Evolutionary conservation across 495 filamentous ascomycete genomes (phyloP).

Genomic region (Trichoderma gamsii): DNA sequence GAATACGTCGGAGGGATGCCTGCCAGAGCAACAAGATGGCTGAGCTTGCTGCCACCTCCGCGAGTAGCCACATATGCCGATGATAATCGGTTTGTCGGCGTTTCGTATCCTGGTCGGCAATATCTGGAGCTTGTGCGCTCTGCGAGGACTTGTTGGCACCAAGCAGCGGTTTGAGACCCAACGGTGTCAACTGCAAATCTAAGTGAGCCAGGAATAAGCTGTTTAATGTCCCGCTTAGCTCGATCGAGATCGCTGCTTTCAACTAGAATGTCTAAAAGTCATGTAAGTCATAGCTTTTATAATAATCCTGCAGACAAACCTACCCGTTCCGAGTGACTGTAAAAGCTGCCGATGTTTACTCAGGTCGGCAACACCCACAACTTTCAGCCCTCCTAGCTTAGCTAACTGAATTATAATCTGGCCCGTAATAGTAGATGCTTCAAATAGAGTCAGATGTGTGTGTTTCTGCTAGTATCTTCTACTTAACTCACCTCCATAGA

Average conservation of each 20-base stretch:
- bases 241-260: constrained; percentile 48
- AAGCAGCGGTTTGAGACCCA: constrained; percentile 45
- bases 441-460: not conserved
- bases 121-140: constrained; percentile 8
- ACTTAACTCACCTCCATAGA: constrained; percentile 51
- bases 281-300: not conserved
- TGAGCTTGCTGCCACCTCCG: constrained; percentile 20
- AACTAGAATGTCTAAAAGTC: constrained; percentile 49
- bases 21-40: constrained; percentile 57
- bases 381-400: constrained; percentile 47
- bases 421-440: constrained; percentile 51
- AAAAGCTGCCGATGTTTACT: constrained; percentile 48
- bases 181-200: constrained; percentile 54
- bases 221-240: constrained; percentile 48
- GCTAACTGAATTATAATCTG: constrained; percentile 49
- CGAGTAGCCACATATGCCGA: constrained; percentile 21
- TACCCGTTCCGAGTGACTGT: constrained; percentile 22
- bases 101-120: not conserved
- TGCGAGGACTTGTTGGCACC: constrained; percentile 15
- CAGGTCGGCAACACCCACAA: constrained; percentile 50
- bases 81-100: not conserved
- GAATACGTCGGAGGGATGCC: constrained; percentile 51
- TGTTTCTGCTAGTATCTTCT: not conserved
- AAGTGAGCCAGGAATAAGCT: constrained; percentile 41
- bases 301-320: too few relatives aligned